Percentiles rank a stretch among this genome's conserved stretches.
Conservation (phyloP, 164 flowering plant species). For the Macadamia tetraphylla region DNA sequence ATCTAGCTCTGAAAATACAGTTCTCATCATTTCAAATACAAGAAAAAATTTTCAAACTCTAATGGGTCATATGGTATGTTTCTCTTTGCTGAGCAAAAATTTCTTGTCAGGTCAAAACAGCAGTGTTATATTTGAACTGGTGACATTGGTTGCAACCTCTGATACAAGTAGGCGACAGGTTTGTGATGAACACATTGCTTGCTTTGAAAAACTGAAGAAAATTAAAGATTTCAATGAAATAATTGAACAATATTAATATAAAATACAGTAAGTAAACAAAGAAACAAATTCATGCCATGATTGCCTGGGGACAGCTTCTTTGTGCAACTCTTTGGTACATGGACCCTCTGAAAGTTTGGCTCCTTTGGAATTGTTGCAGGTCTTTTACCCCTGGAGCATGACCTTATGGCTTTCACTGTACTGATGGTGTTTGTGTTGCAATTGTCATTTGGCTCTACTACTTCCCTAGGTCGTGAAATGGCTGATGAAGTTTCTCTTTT, state of each 20-base stretch:
- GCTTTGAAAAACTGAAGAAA: no score
- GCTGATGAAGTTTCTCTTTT: slow-evolving; percentile 24
- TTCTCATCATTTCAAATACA: no score
- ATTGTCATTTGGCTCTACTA: slow-evolving; percentile 1
- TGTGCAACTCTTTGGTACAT: slow-evolving; percentile 54
- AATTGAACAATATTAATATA: slow-evolving; percentile 31
- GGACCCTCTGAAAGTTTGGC: slow-evolving; percentile 52
- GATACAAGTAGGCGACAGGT: no score
- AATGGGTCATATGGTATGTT: no score
- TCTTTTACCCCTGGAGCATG: slow-evolving; percentile 22
- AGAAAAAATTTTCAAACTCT: no score
- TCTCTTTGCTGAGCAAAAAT: no score
- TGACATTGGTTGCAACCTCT: no score
- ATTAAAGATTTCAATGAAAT: slow-evolving; percentile 36
- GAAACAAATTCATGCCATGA: not conserved
- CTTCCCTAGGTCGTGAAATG: slow-evolving; percentile 6
- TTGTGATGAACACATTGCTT: no score
- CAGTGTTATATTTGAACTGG: no score
- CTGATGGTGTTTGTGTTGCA: slow-evolving; percentile 1
- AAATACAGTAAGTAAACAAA: no score
- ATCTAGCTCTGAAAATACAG: no score
- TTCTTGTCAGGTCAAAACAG: no score
- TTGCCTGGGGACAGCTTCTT: slow-evolving; percentile 18
- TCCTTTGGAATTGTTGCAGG: slow-evolving; percentile 45
- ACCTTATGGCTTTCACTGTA: slow-evolving; percentile 3